Evolutionary conservation across 1,139 yeast species (phyloP), one percentile per base, ranked within the genome.

Genomic region (Suhomyces ambrosiae): DNA sequence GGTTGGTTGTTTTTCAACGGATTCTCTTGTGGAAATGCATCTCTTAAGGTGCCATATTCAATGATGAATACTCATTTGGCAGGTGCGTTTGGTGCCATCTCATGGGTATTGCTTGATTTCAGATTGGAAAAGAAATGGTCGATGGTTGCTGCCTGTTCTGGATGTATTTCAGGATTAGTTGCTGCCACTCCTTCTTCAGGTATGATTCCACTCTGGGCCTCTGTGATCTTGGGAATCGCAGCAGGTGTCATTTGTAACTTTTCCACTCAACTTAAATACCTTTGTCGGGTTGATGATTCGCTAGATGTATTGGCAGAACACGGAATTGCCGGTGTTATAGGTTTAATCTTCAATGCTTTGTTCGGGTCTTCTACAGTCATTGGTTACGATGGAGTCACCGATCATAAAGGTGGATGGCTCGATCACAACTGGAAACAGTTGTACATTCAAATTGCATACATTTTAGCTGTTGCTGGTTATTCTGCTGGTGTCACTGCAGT

Each of bases 131-230:
- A 78, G 40, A 90, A 89, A 59, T 90, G 96, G 94, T 83, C 96
- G 15, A 86, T 95, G 61, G 97, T 92, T 31, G 97, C 96, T 9
- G 74, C 87, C 33, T 90, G 97, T 64, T 89, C 97, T 2, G 98
- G 98, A 37, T 79, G 89, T 48, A 89, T 92, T 57, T 88, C 96
- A 5, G 97, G 97, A 2, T 76, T 90, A 22, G 97, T 90, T 12
- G 97, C 97, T 3, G 97, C 97, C 3, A 90, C 97, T 1, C 97
- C 98, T 13, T 79, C 94, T 13, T 84, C 96, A 10, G 97, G 97
- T 17, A 73, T 82, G 58, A 87, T 92, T 45, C 92, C 97, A 1
- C 68, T 89, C 41, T 92, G 96, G 86, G 97, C 92, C 1, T 85
- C 96, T 2, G 86, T 89, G 7, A 72, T 89, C 22, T 78, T 90